Evolutionary conservation across 1,284 basidiomycete genomes (phyloP).

Genomic region (Volvariella volvacea): DNA sequence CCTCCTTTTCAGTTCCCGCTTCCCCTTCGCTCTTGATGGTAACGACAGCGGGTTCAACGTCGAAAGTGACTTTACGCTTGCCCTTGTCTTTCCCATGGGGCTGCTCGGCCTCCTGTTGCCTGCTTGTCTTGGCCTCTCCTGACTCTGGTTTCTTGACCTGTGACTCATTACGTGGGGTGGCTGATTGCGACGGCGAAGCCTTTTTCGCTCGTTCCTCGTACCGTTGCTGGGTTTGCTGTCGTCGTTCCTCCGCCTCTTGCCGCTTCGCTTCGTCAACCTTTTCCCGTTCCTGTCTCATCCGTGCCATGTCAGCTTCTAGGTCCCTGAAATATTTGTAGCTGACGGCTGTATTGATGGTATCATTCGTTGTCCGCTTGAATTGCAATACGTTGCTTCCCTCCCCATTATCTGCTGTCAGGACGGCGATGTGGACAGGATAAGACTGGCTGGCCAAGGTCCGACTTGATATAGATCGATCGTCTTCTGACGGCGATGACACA

Average conservation of each 20-base stretch:
- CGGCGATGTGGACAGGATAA: not conserved
- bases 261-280: constrained; percentile 13
- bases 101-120: constrained; percentile 13
- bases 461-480: constrained; percentile 15
- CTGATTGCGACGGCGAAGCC: constrained; percentile 1
- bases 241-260: constrained; percentile 16
- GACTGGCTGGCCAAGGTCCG: constrained; percentile 10
- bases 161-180: not conserved
- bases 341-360: constrained; percentile 55
- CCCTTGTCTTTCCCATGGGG: constrained; percentile 35
- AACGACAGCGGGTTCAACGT: constrained; percentile 50
- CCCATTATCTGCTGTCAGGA: constrained; percentile 7
- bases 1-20: constrained; percentile 22
- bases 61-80: constrained; percentile 69
- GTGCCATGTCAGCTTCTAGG: constrained; percentile 53
- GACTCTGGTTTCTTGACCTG: constrained; percentile 13
- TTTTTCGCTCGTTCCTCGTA: constrained; percentile 9
- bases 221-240: constrained; percentile 2
- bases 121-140: constrained; percentile 8
- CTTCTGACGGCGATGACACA: too few species aligned
- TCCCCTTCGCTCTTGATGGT: constrained; percentile 34
- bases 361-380: constrained; percentile 54
- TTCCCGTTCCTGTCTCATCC: constrained; percentile 18
- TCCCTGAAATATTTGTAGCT: constrained; percentile 61
- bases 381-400: constrained; percentile 31